Base-by-base conservation (phyloP, 2,329 filamentous ascomycete species). In the Pseudogymnoascus sp. region DNA sequence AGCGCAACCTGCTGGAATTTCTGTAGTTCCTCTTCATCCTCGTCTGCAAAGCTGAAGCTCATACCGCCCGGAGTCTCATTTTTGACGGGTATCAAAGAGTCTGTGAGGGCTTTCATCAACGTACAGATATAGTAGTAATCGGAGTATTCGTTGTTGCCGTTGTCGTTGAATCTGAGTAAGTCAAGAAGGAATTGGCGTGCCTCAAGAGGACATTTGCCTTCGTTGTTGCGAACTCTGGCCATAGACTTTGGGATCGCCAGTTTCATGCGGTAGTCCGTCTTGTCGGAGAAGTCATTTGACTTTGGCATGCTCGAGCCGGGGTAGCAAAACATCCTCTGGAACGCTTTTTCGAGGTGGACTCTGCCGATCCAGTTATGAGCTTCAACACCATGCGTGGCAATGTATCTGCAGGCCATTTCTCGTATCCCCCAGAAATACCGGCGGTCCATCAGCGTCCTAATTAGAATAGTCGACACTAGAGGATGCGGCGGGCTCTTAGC, bases 401-500 rank as follows among this genome's bases (percentile, higher is more conserved):
- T 79, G 59, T 89, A 88, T 62, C 89, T 81, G 1, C 91, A 90
- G 6, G 95, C 95, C 80, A 95, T 88, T 4, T 87, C 87, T 21
- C 95, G 88, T 69, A 99, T 93, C 7, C 93, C 93, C 73, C 97
- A 88, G 72, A 95, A 99, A 75, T 99, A 99, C 40, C 95, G 87
- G 56, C 83, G 84, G 74, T 99, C 95, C 81, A 97, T 89, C 28
- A 97, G 79, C 0, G 95, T 99, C 61, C 95, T 86, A 14, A 92
- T 84, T 40, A 97, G 83, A 67, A 97, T 93, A 0, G 92, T 96
- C 0, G 96, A 93, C 31, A 93, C 89, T 44, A 97, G 84, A 5
- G 88, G 87, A 74, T 93, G 90, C 21, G 90, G 83, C 56, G 85
- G 77, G 72, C 87, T 77, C 73, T 82, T 74, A 42, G 84, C 81